Base-by-base conservation (phyloP, 2,329 filamentous ascomycete species). In the Clarireedia hainanense region DNA sequence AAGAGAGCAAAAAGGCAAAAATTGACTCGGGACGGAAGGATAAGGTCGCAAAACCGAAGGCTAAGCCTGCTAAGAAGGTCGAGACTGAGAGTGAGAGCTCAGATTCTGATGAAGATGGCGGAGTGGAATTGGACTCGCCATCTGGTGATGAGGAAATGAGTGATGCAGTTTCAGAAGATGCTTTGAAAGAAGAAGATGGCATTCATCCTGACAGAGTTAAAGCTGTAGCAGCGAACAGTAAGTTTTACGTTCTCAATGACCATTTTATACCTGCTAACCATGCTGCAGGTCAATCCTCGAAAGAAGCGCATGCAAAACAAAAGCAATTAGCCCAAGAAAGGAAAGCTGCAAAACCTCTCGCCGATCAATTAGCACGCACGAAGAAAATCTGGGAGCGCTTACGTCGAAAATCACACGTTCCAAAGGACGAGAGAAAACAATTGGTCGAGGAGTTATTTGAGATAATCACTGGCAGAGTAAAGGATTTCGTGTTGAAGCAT, bases 371-470 rank as follows among this genome's bases (percentile, higher is more conserved):
- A 62, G 82, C 86, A 60, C 85, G 91, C 60, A 88, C 89, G 53
- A 99, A 99, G 79, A 95, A 96, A 76, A 81, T 99, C 52, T 99
- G 94, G 95, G 94, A 99, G 76, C 83, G 88, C 59, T 75, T 99
- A 68, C 86, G 94, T 62, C 80, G 89, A 65, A 97, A 97, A 75
- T 96, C 91, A 2, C 90, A 96, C 66, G 90, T 99, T 1, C 88
- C 91, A 42, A 84, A 86, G 65, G 89, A 95, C 40, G 91, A 99
- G 75, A 83, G 94, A 60, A 86, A 92, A 71, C 80, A 86, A 69
- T 80, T 99, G 42, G 88, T 97, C 48, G 81, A 85, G 58, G 92
- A 99, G 75, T 80, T 99, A 26, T 97, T 95, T 71, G 79, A 80
- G 56, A 95, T 99, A 67, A 88, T 96, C 66, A 94, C 89, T 24